Evolutionary conservation across 2,329 filamentous ascomycete species (phyloP).

Genomic region (Nemania sp.): DNA sequence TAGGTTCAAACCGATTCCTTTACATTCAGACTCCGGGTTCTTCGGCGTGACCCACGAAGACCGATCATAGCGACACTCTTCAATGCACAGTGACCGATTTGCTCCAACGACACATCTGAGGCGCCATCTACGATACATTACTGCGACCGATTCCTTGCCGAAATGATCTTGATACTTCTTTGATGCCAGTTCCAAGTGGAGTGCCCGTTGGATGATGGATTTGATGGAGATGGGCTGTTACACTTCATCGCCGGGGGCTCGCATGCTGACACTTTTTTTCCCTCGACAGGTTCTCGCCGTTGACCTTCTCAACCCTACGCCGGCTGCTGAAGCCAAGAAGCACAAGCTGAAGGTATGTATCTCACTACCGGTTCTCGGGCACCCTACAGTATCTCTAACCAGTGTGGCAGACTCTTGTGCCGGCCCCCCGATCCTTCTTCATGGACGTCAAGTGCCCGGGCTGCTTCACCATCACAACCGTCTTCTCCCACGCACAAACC

Average conservation of each 20-base stretch:
- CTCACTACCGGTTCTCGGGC: not conserved
- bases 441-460: constrained; percentile 99
- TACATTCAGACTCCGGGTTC: constrained; percentile 10
- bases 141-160: not conserved
- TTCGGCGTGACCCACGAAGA: constrained; percentile 16
- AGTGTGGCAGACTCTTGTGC: constrained; percentile 77
- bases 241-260: constrained; percentile 22
- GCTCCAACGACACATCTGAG: constrained; percentile 2
- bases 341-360: constrained; percentile 98
- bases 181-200: constrained; percentile 7
- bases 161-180: not conserved
- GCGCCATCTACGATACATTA: not conserved
- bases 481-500: constrained; percentile 99
- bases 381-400: constrained; percentile 21
- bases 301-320: constrained; percentile 99
- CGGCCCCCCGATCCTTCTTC: constrained; percentile 98
- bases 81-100: constrained; percentile 10
- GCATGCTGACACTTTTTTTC: constrained; percentile 51
- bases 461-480: constrained; percentile 99
- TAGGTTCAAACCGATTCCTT: constrained; percentile 49
- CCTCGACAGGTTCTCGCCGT: constrained; percentile 91
- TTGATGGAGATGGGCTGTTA: not conserved
- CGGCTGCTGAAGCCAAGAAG: constrained; percentile 98
- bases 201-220: constrained; percentile 5
- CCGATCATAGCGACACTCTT: constrained; percentile 15